These are phyloP conservation scores for Anthostomella pinea DNA, from an alignment of 2,329 filamentous ascomycete species.

Conservation along the genomic window DNA sequence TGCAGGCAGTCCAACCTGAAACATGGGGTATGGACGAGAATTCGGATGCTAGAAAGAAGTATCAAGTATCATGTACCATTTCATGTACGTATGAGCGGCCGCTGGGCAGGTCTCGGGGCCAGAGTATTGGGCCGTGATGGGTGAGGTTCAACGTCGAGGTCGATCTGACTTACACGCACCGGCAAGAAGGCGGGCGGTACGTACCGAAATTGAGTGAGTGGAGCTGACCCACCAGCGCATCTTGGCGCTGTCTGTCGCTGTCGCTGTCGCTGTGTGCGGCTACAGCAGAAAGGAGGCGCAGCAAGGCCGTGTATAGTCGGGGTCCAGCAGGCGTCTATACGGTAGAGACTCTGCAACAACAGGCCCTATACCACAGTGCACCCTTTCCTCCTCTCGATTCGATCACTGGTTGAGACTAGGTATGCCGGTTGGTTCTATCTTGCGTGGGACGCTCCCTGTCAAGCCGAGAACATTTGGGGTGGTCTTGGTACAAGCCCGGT, in stretches of 20 bases:
- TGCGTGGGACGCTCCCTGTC: constrained; percentile 20
- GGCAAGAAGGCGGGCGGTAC: constrained; percentile 13
- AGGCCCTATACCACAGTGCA: constrained; percentile 11
- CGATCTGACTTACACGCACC: constrained; percentile 3
- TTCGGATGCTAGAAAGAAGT: constrained; percentile 19
- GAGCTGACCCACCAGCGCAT: constrained; percentile 7
- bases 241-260: constrained; percentile 7
- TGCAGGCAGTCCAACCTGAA: constrained; percentile 31
- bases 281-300: constrained; percentile 1
- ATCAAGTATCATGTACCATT: constrained; percentile 17
- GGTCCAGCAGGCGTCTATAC: too few relatives aligned
- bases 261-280: constrained; percentile 1
- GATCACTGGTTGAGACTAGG: background rate
- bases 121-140: constrained; percentile 12
- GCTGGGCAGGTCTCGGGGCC: constrained; percentile 16
- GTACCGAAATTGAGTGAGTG: constrained; percentile 20
- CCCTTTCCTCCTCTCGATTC: background rate
- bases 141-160: constrained; percentile 11
- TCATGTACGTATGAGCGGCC: constrained; percentile 18
- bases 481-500: constrained; percentile 14
- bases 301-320: constrained; percentile 1
- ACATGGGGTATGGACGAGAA: constrained; percentile 27
- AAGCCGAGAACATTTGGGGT: constrained; percentile 17
- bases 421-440: constrained; percentile 9
- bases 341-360: too few relatives aligned